Conservation (phyloP, 2,329 filamentous ascomycete species). For the Aspergillus vadensis region DNA sequence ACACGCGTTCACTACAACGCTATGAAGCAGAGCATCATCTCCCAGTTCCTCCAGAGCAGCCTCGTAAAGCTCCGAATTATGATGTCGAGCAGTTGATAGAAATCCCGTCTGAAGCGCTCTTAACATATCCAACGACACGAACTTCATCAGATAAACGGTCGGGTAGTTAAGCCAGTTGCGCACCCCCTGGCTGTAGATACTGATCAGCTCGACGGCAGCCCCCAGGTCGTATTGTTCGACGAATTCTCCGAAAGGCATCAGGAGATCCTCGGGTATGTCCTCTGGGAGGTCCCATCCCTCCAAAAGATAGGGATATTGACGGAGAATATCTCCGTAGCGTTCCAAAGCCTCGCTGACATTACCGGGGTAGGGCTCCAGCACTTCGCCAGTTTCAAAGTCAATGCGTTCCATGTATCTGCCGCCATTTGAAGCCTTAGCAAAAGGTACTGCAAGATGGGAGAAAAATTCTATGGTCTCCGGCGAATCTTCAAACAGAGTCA, state of each 20-base stretch:
- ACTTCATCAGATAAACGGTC: conserved; percentile 28
- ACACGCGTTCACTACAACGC: conserved; percentile 34
- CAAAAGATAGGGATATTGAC: conserved; percentile 28
- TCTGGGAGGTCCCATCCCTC: conserved; percentile 29
- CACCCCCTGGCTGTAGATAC: conserved; percentile 21
- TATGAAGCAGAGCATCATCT: conserved; percentile 41
- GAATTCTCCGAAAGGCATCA: conserved; percentile 34
- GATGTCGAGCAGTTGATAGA: conserved; percentile 37
- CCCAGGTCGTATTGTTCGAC: conserved; percentile 28
- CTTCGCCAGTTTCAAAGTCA: conserved; percentile 28
- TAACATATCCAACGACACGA: conserved; percentile 33
- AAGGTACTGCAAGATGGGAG: conserved; percentile 23
- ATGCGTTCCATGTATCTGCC: background rate
- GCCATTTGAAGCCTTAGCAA: background rate
- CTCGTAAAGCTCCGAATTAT: conserved; percentile 46
- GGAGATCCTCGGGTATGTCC: conserved; percentile 32
- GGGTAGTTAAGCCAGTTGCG: conserved; percentile 24
- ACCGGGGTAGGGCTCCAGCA: conserved; percentile 15
- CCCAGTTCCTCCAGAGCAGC: conserved; percentile 39
- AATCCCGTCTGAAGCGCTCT: conserved; percentile 34
- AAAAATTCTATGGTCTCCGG: conserved; percentile 26
- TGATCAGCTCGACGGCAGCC: conserved; percentile 22
- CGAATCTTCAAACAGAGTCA: conserved; percentile 28
- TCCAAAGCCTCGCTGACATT: conserved; percentile 14
- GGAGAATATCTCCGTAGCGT: conserved; percentile 20